A percentile compares a stretch with the other conserved stretches of the same genome.
Evolutionary conservation across 129 eudicot species (phyloP).

Genomic region (Silybum marianum): DNA sequence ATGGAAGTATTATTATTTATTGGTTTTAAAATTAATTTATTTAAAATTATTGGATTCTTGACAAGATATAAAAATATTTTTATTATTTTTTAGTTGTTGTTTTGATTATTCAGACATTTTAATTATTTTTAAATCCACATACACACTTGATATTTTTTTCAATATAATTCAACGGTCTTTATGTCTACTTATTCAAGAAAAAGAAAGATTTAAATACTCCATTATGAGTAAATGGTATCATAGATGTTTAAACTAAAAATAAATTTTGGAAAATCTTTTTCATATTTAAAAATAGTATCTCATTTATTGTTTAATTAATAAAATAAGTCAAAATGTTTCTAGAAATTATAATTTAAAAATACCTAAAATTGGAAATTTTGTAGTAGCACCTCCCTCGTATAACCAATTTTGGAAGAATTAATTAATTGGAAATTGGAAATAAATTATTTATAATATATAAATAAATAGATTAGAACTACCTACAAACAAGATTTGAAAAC

Average conservation of each 20-base stretch:
- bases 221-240: not conserved
- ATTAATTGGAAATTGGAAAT: not conserved
- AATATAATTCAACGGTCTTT: not conserved
- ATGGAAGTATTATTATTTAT: not conserved
- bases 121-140: not conserved
- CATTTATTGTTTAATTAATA: not conserved
- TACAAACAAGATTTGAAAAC: too few relatives aligned
- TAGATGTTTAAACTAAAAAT: not conserved
- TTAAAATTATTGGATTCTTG: not conserved
- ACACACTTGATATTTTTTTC: too few relatives aligned
- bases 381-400: not conserved
- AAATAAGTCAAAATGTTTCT: constrained; percentile 1
- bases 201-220: not conserved
- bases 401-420: not conserved
- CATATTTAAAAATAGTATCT: not conserved
- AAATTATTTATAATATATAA: not conserved
- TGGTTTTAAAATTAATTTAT: too few relatives aligned
- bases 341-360: not conserved
- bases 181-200: not conserved
- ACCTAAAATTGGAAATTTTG: not conserved
- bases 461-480: not conserved
- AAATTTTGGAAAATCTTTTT: not conserved
- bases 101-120: not conserved
- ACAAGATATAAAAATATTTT: not conserved
- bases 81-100: not conserved